phyloP scores from a whole-genome alignment of 2,329 filamentous ascomycete genomes.

The Sporothrix protearum region DNA sequence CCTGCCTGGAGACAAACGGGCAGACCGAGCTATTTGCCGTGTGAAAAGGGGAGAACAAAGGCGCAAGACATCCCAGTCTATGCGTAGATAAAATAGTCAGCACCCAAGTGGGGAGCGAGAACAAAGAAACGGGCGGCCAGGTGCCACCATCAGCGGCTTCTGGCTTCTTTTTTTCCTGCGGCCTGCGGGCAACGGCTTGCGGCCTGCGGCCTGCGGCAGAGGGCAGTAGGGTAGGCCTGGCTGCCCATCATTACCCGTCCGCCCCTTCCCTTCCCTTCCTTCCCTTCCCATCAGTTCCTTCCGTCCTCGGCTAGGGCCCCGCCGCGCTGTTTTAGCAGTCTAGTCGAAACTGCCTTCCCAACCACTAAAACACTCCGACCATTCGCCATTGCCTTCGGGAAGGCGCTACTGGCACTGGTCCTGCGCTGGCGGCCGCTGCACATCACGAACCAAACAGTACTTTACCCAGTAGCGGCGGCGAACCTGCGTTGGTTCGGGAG shows the following conservation, averaged over 20 bases:
- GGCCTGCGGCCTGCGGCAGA: conserved; percentile 16
- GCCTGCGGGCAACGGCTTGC: conserved; percentile 9
- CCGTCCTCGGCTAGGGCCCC: conserved; percentile 27
- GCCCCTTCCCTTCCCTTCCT: conserved; percentile 22
- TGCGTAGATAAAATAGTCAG: conserved; percentile 24
- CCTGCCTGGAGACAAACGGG: not conserved
- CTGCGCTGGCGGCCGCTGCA: conserved; percentile 3
- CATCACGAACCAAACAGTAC: not conserved
- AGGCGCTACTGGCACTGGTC: not conserved
- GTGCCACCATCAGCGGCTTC: conserved; percentile 18
- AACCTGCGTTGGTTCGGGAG: not conserved
- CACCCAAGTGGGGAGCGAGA: conserved; percentile 25
- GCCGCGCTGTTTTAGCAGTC: conserved; percentile 11
- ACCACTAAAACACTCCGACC: not conserved
- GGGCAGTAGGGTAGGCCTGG: not conserved
- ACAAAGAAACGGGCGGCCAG: conserved; percentile 14
- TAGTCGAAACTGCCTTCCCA: not conserved
- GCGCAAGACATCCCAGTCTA: not conserved
- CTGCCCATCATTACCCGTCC: conserved; percentile 27
- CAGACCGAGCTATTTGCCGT: not conserved
- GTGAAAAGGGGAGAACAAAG: conserved; percentile 19
- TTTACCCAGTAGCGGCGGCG: conserved; percentile 1
- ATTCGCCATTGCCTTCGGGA: not conserved
- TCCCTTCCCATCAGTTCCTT: conserved; percentile 24
- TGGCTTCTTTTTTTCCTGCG: conserved; percentile 1